A percentile compares a stretch with the other conserved stretches of the same genome.
These are phyloP conservation scores for Marasmius tenuissimus DNA, from an alignment of 1,284 basidiomycete species.

Conservation along the genomic window DNA sequence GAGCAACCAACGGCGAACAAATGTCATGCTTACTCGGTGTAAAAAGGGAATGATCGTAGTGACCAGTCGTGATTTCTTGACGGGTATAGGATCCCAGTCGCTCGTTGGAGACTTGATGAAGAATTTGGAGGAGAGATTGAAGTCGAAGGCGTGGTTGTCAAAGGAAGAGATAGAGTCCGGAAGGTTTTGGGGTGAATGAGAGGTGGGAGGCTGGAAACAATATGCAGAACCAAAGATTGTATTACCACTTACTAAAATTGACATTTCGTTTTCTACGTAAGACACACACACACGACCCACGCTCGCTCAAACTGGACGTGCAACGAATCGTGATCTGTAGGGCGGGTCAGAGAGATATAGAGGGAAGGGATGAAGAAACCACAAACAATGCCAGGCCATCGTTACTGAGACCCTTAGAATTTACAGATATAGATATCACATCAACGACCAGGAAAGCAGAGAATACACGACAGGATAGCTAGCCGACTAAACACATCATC, in stretches of 20 bases:
- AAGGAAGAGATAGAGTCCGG: slow-evolving; percentile 40
- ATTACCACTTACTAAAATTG: too few species aligned
- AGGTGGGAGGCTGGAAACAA: background rate
- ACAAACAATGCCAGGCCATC: background rate
- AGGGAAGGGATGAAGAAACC: background rate
- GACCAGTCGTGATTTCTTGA: slow-evolving; percentile 55
- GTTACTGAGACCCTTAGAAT: background rate
- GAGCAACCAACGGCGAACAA: slow-evolving; percentile 51
- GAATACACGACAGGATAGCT: background rate
- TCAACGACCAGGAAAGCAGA: background rate
- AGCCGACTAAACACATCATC: slow-evolving; percentile 33
- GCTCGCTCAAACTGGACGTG: too few species aligned
- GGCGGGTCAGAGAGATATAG: background rate
- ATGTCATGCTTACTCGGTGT: slow-evolving; percentile 73
- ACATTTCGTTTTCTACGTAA: too few species aligned
- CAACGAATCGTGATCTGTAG: too few species aligned
- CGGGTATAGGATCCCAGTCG: slow-evolving; percentile 42
- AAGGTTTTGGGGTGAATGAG: slow-evolving; percentile 26
- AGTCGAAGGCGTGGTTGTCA: slow-evolving; percentile 37
- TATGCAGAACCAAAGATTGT: too few species aligned
- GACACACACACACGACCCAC: too few species aligned
- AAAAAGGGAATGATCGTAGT: slow-evolving; percentile 69
- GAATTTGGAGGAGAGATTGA: slow-evolving; percentile 36
- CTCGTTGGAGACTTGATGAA: slow-evolving; percentile 49
- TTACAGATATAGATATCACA: background rate